Conservation (phyloP, 345 rosid genomes). For the Populus alba region DNA sequence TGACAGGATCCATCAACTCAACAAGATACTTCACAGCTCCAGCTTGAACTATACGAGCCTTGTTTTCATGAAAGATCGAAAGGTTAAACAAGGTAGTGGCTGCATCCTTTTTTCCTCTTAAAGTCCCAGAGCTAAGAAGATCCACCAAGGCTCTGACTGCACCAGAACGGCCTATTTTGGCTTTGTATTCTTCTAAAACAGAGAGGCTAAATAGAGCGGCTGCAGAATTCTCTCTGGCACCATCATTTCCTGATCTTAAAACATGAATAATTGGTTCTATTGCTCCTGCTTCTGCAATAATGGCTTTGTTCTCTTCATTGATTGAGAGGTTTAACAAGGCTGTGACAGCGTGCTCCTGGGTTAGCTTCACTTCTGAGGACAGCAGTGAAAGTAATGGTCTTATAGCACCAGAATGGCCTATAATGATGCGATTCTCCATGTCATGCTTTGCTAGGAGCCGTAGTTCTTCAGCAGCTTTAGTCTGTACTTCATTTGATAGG, state of each 20-base stretch:
- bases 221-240: slow-evolving; percentile 89
- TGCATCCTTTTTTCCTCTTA: slow-evolving; percentile 91
- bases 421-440: slow-evolving; percentile 62
- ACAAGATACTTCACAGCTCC: slow-evolving; percentile 84
- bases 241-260: slow-evolving; percentile 66
- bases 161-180: slow-evolving; percentile 74
- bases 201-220: slow-evolving; percentile 84
- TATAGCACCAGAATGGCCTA: slow-evolving; percentile 68
- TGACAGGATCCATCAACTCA: slow-evolving; percentile 60
- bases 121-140: slow-evolving; percentile 78
- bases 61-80: slow-evolving; percentile 88
- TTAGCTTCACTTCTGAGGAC: slow-evolving; percentile 56
- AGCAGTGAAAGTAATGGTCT: slow-evolving; percentile 61
- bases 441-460: slow-evolving; percentile 71
- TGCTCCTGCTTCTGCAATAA: slow-evolving; percentile 70
- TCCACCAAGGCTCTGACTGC: slow-evolving; percentile 73
- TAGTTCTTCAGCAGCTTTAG: slow-evolving; percentile 75
- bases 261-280: slow-evolving; percentile 80
- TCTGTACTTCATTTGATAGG: slow-evolving; percentile 49
- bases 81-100: slow-evolving; percentile 88
- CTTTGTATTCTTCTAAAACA: slow-evolving; percentile 67
- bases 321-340: slow-evolving; percentile 87
- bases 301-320: slow-evolving; percentile 65
- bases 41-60: slow-evolving; percentile 89
- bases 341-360: slow-evolving; percentile 90